Evolutionary conservation across 306 rosid genomes (phyloP), one percentile per base, ranked within the genome.

Genomic region (Fragaria ananassa): DNA sequence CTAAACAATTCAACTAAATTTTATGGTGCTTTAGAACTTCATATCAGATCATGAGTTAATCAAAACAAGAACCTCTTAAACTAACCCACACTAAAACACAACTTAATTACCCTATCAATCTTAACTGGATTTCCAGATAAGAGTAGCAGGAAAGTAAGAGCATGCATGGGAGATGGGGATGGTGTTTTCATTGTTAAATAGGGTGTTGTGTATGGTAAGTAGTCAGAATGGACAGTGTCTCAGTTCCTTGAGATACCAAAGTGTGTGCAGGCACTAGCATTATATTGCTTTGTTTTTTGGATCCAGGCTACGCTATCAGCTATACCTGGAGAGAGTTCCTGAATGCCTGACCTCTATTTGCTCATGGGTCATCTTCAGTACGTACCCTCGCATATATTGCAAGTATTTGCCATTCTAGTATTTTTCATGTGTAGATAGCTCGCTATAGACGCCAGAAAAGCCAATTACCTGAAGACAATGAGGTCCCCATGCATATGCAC

Each of bases 391-490:
- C 2, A 42, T 1, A 42, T 42, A 8, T 1, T 42, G 46, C 2
- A 42, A 42, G 46, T 10, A 42, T 42, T 10, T 42, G 12, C 12
- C 46, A 8, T 42, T 42, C 46, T 42, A 0, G 12, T 42, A 42
- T 8, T 42, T 8, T 42, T 29, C 31, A 29, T 29, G 31, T 7
- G n/a, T 19, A 18, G 2, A 6, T 2, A 53, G 10, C 25, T 8
- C 63, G 63, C 63, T 57, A 58, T 7, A 45, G 72, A 68, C 15
- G 14, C 39, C 72, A 68, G 41, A 64, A 64, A 35, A 64, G 46
- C 41, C 61, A 21, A 56, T 23, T 21, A 56, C 29, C 61, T 56
- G 61, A 56, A 9, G 29, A 56, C 10, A 56, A 8, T 10, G 29
- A n/a, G 29, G 61, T 56, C 61, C 61, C 61, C 61, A n/a, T 56